These are phyloP conservation scores for Russula abietina DNA, from an alignment of 768 basidiomycete genomes.

Conservation along the genomic window DNA sequence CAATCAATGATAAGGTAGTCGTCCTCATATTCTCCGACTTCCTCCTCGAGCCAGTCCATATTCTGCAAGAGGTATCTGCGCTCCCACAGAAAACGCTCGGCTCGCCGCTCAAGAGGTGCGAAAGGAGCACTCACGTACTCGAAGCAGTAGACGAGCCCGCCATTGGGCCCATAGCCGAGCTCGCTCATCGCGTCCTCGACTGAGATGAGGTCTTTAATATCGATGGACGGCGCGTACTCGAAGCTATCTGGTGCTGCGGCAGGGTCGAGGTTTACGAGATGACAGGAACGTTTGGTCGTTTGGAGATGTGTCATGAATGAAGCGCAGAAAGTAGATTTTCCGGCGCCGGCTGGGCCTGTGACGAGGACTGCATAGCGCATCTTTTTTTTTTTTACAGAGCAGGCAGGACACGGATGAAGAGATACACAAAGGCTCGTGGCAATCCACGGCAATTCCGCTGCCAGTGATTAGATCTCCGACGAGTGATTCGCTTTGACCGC, in stretches of 20 bases:
- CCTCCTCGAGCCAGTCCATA: conserved; percentile 97
- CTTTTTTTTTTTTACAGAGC: neutral
- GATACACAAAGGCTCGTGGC: neutral
- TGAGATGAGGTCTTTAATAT: conserved; percentile 89
- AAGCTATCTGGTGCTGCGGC: conserved; percentile 83
- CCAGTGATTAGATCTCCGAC: conserved; percentile 16
- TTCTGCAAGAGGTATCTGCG: conserved; percentile 90
- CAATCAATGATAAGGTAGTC: conserved; percentile 94
- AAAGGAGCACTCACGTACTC: conserved; percentile 74
- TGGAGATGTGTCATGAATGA: conserved; percentile 86
- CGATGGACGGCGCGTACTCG: conserved; percentile 87
- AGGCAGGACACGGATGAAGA: neutral
- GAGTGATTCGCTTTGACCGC: neutral
- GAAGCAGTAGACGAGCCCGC: conserved; percentile 96
- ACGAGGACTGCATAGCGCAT: conserved; percentile 90
- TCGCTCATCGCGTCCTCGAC: conserved; percentile 96
- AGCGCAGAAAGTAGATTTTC: conserved; percentile 90
- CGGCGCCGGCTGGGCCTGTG: conserved; percentile 96
- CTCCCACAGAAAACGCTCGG: conserved; percentile 3
- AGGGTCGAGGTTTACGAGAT: conserved; percentile 96
- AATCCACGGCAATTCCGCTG: neutral
- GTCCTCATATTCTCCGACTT: conserved; percentile 89
- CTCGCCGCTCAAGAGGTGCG: neutral
- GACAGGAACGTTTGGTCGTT: conserved; percentile 72
- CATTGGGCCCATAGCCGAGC: conserved; percentile 92